Percentiles rank a stretch among this genome's conserved stretches.
Evolutionary conservation across 345 rosid genomes (phyloP).

Genomic region (Lumnitzera littorea): DNA sequence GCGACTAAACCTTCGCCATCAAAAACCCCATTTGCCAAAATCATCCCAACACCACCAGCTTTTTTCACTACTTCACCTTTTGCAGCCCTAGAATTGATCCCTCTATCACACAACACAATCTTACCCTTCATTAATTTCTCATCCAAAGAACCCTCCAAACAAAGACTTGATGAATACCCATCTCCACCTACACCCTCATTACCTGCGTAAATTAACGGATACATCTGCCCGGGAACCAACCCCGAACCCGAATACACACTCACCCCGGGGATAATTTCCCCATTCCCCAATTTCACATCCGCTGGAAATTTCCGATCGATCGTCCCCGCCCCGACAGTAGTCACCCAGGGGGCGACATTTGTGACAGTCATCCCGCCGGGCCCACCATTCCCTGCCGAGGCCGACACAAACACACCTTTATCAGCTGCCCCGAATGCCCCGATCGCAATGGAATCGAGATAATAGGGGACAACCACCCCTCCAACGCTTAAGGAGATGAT

Average conservation of each 20-base stretch:
- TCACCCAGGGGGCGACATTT: conserved; percentile 83
- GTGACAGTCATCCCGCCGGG: conserved; percentile 80
- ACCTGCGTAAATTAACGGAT: conserved; percentile 65
- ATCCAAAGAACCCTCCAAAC: conserved; percentile 76
- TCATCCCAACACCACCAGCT: conserved; percentile 87
- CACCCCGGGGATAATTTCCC: conserved; percentile 49
- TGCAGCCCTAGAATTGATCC: conserved; percentile 77
- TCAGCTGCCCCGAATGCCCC: conserved; percentile 78
- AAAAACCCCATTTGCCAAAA: conserved; percentile 77
- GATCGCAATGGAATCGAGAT: conserved; percentile 88
- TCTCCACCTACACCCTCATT: conserved; percentile 40
- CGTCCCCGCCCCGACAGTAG: conserved; percentile 81
- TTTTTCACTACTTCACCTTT: conserved; percentile 78
- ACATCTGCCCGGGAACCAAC: conserved; percentile 48
- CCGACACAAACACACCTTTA: conserved; percentile 66
- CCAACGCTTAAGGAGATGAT: conserved; percentile 86
- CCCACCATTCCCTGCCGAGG: conserved; percentile 93
- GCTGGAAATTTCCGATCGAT: conserved; percentile 83
- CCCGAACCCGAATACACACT: conserved; percentile 64
- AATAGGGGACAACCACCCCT: conserved; percentile 81
- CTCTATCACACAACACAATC: conserved; percentile 78
- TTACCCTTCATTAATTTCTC: conserved; percentile 54
- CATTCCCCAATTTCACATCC: conserved; percentile 66
- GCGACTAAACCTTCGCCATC: conserved; percentile 93
- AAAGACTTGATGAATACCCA: conserved; percentile 68